Percentiles rank a stretch among this genome's conserved stretches.
Evolutionary conservation across 371 early-diverging fungal genomes (phyloP).

Genomic region (Parasitella parasitica): DNA sequence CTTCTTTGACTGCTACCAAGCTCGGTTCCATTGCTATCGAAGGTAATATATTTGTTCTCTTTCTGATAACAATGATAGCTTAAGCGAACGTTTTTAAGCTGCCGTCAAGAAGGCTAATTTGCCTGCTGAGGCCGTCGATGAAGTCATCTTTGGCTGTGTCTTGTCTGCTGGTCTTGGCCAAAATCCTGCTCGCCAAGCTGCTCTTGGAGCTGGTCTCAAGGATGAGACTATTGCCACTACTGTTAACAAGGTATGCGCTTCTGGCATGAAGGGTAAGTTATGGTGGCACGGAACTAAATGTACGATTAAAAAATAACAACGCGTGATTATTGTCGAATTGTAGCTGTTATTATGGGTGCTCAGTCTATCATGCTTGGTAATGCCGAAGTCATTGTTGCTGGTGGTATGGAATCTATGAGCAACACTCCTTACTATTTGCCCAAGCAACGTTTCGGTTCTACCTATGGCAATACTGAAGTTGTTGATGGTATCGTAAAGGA

Average conservation of each 20-base stretch:
- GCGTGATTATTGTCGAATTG: neutral
- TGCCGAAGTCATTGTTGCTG: conserved; percentile 85
- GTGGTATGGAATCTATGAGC: conserved; percentile 98
- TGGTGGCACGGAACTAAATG: neutral
- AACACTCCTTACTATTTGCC: conserved; percentile 93
- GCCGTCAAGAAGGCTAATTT: conserved; percentile 75
- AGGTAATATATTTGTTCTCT: conserved; percentile 49
- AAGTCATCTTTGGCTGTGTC: conserved; percentile 88
- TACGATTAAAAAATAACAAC: neutral
- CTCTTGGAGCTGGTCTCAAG: conserved; percentile 84
- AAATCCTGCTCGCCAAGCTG: conserved; percentile 96
- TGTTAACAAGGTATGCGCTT: conserved; percentile 98
- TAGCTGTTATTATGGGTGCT: conserved; percentile 82
- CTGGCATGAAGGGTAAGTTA: conserved; percentile 85
- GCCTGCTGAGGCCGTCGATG: conserved; percentile 72
- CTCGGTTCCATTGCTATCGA: conserved; percentile 91
- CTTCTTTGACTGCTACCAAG: conserved; percentile 82
- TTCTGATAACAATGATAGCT: neutral
- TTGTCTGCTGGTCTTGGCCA: conserved; percentile 88
- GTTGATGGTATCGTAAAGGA: conserved; percentile 91
- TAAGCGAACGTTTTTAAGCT: conserved; percentile 32
- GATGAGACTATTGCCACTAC: conserved; percentile 82
- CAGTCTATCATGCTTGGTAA: conserved; percentile 83
- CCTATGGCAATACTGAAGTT: conserved; percentile 83
- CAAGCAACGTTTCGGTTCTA: conserved; percentile 75